Conservation (phyloP, 306 rosid genomes). For the Medicago ruthenica region DNA sequence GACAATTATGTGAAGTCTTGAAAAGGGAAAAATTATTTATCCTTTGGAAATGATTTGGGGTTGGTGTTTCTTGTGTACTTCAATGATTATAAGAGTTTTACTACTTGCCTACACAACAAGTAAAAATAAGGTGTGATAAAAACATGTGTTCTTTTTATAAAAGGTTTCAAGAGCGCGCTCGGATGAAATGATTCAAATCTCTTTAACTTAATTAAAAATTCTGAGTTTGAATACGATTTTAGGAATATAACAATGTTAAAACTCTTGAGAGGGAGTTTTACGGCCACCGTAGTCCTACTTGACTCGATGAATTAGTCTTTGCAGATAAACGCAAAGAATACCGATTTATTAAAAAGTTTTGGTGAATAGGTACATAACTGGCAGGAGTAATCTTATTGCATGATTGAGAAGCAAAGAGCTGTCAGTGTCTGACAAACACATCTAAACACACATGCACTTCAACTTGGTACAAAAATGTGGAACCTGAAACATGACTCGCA, state of each 20-base stretch:
- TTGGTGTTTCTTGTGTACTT: constrained; percentile 16
- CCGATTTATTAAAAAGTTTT: background rate
- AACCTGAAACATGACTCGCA: constrained; percentile 52
- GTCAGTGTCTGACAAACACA: constrained; percentile 70
- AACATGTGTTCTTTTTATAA: no score
- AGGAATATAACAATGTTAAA: background rate
- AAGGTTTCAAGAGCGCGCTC: background rate
- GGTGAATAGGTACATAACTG: constrained; percentile 43
- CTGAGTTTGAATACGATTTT: no score
- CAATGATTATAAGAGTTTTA: constrained; percentile 20
- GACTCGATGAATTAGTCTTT: background rate
- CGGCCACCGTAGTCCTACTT: background rate
- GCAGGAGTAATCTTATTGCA: constrained; percentile 49
- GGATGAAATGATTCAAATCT: background rate
- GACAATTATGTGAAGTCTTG: constrained; percentile 42
- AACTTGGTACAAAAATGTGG: constrained; percentile 36
- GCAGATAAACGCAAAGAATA: background rate
- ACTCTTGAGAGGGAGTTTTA: background rate
- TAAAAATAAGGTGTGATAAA: constrained; percentile 5
- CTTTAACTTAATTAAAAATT: no score
- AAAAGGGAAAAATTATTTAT: constrained; percentile 33
- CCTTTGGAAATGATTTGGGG: constrained; percentile 9
- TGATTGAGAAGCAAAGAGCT: constrained; percentile 59
- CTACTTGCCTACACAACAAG: constrained; percentile 15
- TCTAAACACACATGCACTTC: constrained; percentile 60